Evolutionary conservation across 768 basidiomycete genomes (phyloP), one percentile per base, ranked within the genome.

Genomic region (Naganishia antarctica): DNA sequence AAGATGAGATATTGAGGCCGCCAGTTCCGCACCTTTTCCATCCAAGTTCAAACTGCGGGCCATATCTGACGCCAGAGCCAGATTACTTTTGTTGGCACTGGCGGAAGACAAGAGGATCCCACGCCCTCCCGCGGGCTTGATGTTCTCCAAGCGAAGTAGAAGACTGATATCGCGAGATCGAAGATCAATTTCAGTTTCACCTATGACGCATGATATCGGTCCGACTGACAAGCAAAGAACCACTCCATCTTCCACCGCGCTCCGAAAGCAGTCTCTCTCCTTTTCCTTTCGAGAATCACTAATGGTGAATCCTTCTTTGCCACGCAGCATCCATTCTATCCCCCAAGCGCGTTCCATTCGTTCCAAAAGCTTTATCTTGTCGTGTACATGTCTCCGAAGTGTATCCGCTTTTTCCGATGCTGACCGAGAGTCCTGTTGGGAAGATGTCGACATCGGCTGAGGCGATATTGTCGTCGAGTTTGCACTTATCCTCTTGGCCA

Each of bases 201-300:
- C 8, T 15, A 2, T 25, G 34, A 37, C 53, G 53, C 23, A n/a
- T 51, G 7, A 6, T 51, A 8, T 5, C 23, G 1, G 23, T 18
- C 5, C 1, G n/a, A 85, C 91, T 80, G 73, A 93, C 91, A 89
- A 86, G 85, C 91, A 92, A 25, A 94, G 82, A 23, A 93, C 83
- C 75, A 86, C 87, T 0, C 91, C 91, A 79, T 94, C 91, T 70
- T 85, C 79, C 61, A 93, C 74, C 0, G 88, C 85, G 60, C 91
- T 89, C 34, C 81, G 80, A 71, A 92, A 94, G 32, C 84, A 75
- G 60, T 81, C 82, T 67, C 87, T 80, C 77, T 92, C 89, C 71
- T 86, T 81, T 68, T 90, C 89, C 77, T 88, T 89, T 37, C 86
- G 86, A 21, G 71, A 60, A n/a, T 75, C 72, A 23, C 72, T 71